Evolutionary conservation across 306 rosid genomes (phyloP).

Genomic region (Alnus glutinosa): DNA sequence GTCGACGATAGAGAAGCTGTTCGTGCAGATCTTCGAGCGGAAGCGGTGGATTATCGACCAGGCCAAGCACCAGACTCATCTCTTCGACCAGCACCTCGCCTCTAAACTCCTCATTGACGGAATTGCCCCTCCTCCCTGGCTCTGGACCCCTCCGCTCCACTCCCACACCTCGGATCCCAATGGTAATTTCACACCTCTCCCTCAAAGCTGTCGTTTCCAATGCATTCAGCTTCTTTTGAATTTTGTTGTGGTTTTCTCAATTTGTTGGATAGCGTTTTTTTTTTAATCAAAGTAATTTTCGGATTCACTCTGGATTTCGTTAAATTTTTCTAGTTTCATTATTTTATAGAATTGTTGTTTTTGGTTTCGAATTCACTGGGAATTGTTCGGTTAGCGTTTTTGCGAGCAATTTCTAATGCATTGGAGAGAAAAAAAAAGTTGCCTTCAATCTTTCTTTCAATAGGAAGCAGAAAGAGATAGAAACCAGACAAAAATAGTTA

Average conservation of each 20-base stretch:
- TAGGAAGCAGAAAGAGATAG: not conserved
- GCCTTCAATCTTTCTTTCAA: not conserved
- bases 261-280: not conserved
- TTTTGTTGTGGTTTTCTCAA: not conserved
- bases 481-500: not conserved
- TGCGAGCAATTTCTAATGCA: not conserved
- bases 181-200: constrained; percentile 37
- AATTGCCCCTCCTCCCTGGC: constrained; percentile 80
- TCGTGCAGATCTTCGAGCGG: constrained; percentile 73
- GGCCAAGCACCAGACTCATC: constrained; percentile 61
- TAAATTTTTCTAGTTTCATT: not conserved
- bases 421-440: not conserved
- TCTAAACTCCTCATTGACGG: constrained; percentile 81
- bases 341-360: not conserved
- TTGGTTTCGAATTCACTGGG: not conserved
- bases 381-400: not conserved
- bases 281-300: not conserved
- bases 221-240: not conserved
- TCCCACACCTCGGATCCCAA: constrained; percentile 39
- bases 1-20: constrained; percentile 70
- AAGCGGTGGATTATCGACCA: constrained; percentile 68
- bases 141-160: constrained; percentile 39
- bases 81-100: constrained; percentile 69
- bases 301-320: not conserved
- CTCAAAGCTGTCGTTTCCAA: not conserved